Base-by-base conservation (phyloP, 495 filamentous ascomycete genomes). In the Penicillium mononematosum region DNA sequence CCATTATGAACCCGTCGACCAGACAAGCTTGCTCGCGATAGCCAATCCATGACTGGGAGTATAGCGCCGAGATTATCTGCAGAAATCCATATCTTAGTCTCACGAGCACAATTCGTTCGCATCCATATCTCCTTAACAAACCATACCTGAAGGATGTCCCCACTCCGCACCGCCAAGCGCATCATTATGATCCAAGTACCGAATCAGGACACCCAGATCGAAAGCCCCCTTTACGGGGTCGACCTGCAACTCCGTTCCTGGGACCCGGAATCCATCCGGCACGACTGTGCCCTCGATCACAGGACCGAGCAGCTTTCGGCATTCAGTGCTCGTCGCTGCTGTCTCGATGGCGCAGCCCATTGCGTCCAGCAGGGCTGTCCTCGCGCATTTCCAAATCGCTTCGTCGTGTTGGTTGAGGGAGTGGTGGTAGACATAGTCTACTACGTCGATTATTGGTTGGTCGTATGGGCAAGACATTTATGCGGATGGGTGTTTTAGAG, bases 181-280 rank as follows among this genome's bases (percentile, higher is more conserved):
- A 67, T 79, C 77, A 47, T 80, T 80, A 41, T 77, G 75, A 48
- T 79, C 77, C 20, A 78, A 55, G 54, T 76, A 78, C 4, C 74
- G 66, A 11, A 80, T 75, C 55, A 78, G 52, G 8, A 67, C 55
- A 3, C 78, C 75, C 22, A 80, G n/a, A 46, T 74, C 70, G 50
- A 79, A 79, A 7, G 76, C 69, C 0, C 77, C 77, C 44, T 78
- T 68, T 2, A 78, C 36, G 3, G 71, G 70, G 55, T 79, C 76
- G 4, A 78, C 46, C 4, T 62, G 38, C 24, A 64, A 60, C 16
- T 47, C 6, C n/a, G 77, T 79, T 1, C 77, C 77, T 1, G 78
- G 77, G 1, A 80, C 52, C 22, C 60, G 62, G 59, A 78, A 79
- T n/a, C 77, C 77, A 55, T 68, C 48, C 19, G 65, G 65, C 1